These are phyloP conservation scores for Diaporthe amygdali DNA, from an alignment of 2,329 filamentous ascomycete species.

Conservation along the genomic window DNA sequence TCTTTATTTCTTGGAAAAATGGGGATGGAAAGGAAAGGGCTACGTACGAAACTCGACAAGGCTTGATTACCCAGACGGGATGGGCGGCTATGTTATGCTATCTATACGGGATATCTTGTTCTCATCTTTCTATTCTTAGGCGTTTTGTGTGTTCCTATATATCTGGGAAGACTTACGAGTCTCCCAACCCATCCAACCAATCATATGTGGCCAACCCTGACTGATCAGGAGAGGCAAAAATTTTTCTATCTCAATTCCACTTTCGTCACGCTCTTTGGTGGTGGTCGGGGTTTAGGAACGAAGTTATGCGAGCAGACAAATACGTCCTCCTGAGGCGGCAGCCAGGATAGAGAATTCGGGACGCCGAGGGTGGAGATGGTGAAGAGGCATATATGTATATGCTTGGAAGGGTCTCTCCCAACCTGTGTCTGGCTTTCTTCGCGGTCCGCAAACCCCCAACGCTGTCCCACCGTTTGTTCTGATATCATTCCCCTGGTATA, in stretches of 20 bases:
- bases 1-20: not conserved
- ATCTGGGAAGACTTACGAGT: not conserved
- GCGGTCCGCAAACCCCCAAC: not conserved
- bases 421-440: not conserved
- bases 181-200: not conserved
- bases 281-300: not conserved
- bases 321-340: not conserved
- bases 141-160: not conserved
- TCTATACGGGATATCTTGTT: not conserved
- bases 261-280: not conserved
- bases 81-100: not conserved
- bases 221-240: not conserved
- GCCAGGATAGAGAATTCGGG: not conserved
- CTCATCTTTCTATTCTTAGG: not conserved
- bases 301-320: not conserved
- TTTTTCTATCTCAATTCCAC: too few relatives aligned
- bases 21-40: not conserved
- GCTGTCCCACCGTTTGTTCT: not conserved
- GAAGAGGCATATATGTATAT: not conserved
- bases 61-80: not conserved
- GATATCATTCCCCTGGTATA: conserved; percentile 7
- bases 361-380: not conserved
- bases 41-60: not conserved
- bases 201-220: not conserved
- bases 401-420: not conserved